These are phyloP conservation scores for Pascua guehoae DNA, from an alignment of 1,284 basidiomycete species.

Conservation along the genomic window DNA sequence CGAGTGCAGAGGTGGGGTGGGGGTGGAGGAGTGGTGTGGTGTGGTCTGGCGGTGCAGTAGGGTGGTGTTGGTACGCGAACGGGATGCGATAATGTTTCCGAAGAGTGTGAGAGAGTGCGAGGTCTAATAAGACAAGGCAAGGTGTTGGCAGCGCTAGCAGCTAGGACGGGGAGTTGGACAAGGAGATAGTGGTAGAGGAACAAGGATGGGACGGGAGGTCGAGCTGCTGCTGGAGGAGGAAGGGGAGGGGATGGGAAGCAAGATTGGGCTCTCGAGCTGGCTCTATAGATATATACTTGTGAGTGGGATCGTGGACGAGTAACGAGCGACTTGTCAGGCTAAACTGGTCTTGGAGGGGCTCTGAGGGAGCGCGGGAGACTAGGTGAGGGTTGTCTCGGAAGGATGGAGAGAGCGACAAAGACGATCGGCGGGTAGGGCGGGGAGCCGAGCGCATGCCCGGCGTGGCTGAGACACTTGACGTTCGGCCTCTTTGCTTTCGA, in stretches of 20 bases:
- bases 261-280: neutral
- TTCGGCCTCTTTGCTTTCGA: too few species aligned
- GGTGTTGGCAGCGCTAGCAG: too few species aligned
- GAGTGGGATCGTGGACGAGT: neutral
- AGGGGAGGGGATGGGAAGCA: neutral
- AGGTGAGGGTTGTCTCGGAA: slow-evolving; percentile 2
- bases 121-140: neutral
- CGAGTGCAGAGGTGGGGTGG: neutral
- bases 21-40: neutral
- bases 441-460: neutral
- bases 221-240: neutral
- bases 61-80: neutral
- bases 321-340: neutral
- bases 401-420: neutral
- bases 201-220: neutral
- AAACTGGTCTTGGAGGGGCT: neutral
- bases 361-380: neutral
- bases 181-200: neutral
- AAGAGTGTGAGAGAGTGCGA: neutral
- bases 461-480: neutral
- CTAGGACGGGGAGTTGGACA: neutral
- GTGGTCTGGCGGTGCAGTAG: neutral
- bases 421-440: neutral
- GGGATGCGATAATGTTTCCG: neutral
- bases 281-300: neutral